Evolutionary conservation across 129 eudicot species (phyloP).

Genomic region (Lonicera japonica): DNA sequence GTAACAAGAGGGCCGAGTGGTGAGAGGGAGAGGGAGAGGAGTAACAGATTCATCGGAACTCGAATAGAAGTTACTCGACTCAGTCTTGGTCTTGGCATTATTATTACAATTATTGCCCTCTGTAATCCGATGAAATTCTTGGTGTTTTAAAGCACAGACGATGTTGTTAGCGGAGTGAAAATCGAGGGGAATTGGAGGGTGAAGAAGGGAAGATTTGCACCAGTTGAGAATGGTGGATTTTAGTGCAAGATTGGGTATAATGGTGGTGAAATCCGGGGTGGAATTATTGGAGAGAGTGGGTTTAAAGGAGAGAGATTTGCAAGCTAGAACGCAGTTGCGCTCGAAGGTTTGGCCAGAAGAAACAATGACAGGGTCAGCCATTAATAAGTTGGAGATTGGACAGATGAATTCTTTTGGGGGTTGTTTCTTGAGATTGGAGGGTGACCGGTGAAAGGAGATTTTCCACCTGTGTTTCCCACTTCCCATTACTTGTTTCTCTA

Average conservation of each 20-base stretch:
- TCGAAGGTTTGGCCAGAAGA: slow-evolving; percentile 88
- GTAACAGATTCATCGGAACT: slow-evolving; percentile 30
- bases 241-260: slow-evolving; percentile 79
- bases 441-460: slow-evolving; percentile 42
- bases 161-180: slow-evolving; percentile 30
- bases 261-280: slow-evolving; percentile 51
- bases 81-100: not conserved
- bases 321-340: slow-evolving; percentile 57
- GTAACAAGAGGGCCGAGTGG: slow-evolving; percentile 50
- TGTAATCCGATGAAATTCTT: not conserved
- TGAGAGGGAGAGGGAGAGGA: slow-evolving; percentile 33
- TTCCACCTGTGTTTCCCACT: slow-evolving; percentile 52
- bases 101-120: not conserved
- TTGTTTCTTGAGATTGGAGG: slow-evolving; percentile 15
- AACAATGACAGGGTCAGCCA: slow-evolving; percentile 83
- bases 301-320: slow-evolving; percentile 36
- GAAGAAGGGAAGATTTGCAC: slow-evolving; percentile 22
- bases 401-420: slow-evolving; percentile 54
- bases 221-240: slow-evolving; percentile 63
- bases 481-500: slow-evolving; percentile 34
- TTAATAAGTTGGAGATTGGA: slow-evolving; percentile 48
- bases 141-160: slow-evolving; percentile 11
- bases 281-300: slow-evolving; percentile 32
- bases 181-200: slow-evolving; percentile 40
- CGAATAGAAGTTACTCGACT: slow-evolving; percentile 18